A percentile compares a stretch with the other conserved stretches of the same genome.
phyloP scores from a whole-genome alignment of 2,329 filamentous ascomycete species.

The Pseudocercospora cruenta region DNA sequence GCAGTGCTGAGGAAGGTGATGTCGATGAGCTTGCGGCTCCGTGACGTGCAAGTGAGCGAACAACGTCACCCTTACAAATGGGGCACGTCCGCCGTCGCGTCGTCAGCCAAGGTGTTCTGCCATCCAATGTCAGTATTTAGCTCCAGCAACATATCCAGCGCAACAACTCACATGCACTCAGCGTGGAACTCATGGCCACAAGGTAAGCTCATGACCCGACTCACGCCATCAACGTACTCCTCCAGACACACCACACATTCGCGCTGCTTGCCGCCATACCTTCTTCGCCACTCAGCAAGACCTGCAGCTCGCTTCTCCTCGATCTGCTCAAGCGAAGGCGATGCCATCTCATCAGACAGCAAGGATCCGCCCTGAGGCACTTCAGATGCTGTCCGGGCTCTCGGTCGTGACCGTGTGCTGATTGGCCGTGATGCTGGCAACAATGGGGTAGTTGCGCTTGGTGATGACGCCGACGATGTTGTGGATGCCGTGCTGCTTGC shows the following conservation, averaged over 20 bases:
- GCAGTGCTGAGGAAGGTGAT: slow-evolving; percentile 17
- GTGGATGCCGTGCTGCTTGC: slow-evolving; percentile 59
- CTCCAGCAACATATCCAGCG: not conserved
- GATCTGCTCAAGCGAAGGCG: slow-evolving; percentile 42
- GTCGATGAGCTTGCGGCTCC: slow-evolving; percentile 22
- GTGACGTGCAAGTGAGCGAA: slow-evolving; percentile 53
- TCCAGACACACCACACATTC: slow-evolving; percentile 97
- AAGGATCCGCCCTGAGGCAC: slow-evolving; percentile 46
- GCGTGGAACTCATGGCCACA: slow-evolving; percentile 98
- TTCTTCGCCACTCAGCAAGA: slow-evolving; percentile 57
- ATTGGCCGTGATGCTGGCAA: slow-evolving; percentile 56
- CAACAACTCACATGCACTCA: slow-evolving; percentile 87
- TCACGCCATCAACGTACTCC: slow-evolving; percentile 93
- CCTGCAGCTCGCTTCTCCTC: slow-evolving; percentile 58
- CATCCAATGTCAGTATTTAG: slow-evolving; percentile 2
- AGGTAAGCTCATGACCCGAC: slow-evolving; percentile 92
- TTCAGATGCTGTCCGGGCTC: slow-evolving; percentile 67
- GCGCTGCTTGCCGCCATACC: slow-evolving; percentile 68
- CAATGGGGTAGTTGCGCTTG: slow-evolving; percentile 70
- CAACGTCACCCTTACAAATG: slow-evolving; percentile 97
- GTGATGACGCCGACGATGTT: slow-evolving; percentile 33
- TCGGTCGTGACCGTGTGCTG: slow-evolving; percentile 56
- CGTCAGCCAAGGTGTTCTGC: slow-evolving; percentile 92
- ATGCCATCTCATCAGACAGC: slow-evolving; percentile 32
- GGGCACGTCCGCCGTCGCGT: slow-evolving; percentile 95